A percentile compares a stretch with the other conserved stretches of the same genome.
Evolutionary conservation across 371 early-diverging fungal species (phyloP).

Genomic region (Fennellomyces sp.): DNA sequence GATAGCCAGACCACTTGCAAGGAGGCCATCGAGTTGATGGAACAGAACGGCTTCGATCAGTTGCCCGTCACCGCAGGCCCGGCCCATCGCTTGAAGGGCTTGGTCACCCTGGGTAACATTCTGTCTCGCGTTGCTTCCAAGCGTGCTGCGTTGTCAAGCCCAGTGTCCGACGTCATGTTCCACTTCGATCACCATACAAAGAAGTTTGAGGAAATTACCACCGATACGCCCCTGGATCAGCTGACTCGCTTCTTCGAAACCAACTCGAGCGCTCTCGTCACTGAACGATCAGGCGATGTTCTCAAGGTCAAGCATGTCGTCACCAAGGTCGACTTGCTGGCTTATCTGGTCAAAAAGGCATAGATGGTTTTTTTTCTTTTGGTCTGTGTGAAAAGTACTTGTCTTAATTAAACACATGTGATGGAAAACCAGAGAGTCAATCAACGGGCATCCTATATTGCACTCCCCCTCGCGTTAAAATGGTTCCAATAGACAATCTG

Average conservation of each 20-base stretch:
- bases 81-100: constrained; percentile 70
- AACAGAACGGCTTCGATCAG: constrained; percentile 91
- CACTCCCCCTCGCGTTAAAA: too few relatives aligned
- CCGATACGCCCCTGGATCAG: constrained; percentile 78
- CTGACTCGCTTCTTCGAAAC: constrained; percentile 91
- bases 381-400: too few relatives aligned
- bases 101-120: constrained; percentile 88
- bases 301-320: constrained; percentile 81
- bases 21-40: constrained; percentile 88
- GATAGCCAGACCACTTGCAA: constrained; percentile 66
- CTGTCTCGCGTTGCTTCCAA: constrained; percentile 82
- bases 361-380: neutral
- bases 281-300: constrained; percentile 57
- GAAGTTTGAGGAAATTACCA: constrained; percentile 83
- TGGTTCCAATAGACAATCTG: too few relatives aligned
- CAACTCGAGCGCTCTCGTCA: constrained; percentile 88
- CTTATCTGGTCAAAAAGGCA: constrained; percentile 68
- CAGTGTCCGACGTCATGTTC: constrained; percentile 88
- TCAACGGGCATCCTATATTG: too few relatives aligned
- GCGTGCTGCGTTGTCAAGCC: constrained; percentile 65
- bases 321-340: constrained; percentile 90
- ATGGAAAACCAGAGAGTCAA: too few relatives aligned
- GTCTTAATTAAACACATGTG: too few relatives aligned
- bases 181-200: constrained; percentile 62
- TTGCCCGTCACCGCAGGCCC: constrained; percentile 83